Evolutionary conservation across 163 green algal species (phyloP), one percentile per base, ranked within the genome.

Genomic region (Trebouxiophyceae sp.): DNA sequence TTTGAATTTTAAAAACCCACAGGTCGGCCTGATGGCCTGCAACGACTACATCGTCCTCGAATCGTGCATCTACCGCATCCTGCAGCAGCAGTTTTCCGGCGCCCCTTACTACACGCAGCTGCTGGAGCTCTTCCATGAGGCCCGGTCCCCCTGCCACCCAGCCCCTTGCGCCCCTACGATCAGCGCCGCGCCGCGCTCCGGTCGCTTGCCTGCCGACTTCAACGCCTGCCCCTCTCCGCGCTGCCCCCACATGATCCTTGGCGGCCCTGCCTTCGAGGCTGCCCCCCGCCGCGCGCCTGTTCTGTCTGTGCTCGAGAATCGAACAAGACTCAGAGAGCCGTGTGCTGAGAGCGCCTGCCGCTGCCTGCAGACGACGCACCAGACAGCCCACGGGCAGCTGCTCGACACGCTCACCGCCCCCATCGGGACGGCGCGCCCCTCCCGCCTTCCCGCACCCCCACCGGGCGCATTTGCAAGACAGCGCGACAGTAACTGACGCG

Each of bases 41-140:
- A 99, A 99, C 67, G 94, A 99, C 79, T 90, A 88, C 77, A 98
- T 99, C 66, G 73, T 99, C 44, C 77, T 99, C 28, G 95, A 98
- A 70, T 85, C 79, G 55, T 88, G 81, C 76, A 96, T 99, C 78
- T 99, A 95, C 82, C 75, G 80, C 68, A 86, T 97, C 32, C 82
- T 98, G 45, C 83, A 89, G 65, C 82, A 77, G 33, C 82, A 95
- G 77, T 92, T 96, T 31, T 31, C 61, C 32, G 26, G 32, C 28
- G 60, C 67, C 30, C 63, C 80, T 22, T 68, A 57, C 65, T 98
- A 98, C 71, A 68, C 75, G 0, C 45, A 88, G 31, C 77, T 99
- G 28, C 55, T 98, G 58, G 90, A 99, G 23, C 80, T 99, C 4
- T 98, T 99, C 81, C 93, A 97, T 67, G 93, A 98, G 73, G 87